Evolutionary conservation across 805 yeast species (phyloP).

Genomic region (Teunomyces lycoperdinae): DNA sequence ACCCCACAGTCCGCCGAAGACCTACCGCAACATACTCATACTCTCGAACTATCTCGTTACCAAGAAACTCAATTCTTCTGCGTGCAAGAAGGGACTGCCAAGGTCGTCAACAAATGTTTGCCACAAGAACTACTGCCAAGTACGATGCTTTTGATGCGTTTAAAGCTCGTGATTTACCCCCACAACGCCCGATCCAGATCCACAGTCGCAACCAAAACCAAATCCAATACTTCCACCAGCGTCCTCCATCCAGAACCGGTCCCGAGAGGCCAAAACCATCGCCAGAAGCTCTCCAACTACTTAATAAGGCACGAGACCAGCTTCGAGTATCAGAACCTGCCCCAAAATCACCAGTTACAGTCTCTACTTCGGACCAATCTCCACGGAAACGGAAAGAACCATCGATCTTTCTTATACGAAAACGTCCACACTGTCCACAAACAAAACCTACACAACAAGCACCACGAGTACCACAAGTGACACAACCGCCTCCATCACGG

Average conservation of each 20-base stretch:
- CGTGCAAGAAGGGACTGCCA: constrained; percentile 37
- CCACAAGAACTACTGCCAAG: constrained; percentile 4
- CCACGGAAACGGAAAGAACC: constrained; percentile 4
- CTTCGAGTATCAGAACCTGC: not conserved
- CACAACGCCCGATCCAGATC: not conserved
- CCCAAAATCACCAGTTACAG: not conserved
- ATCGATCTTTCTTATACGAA: constrained; percentile 9
- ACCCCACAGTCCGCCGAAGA: constrained; percentile 25
- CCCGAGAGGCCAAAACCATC: not conserved
- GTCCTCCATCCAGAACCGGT: not conserved
- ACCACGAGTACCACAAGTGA: constrained; percentile 5
- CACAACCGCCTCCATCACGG: constrained; percentile 10
- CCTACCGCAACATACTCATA: not conserved
- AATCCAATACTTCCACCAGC: not conserved
- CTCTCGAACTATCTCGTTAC: constrained; percentile 7
- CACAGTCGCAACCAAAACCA: not conserved
- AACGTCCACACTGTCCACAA: constrained; percentile 7
- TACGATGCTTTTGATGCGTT: constrained; percentile 27
- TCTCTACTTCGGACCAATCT: not conserved
- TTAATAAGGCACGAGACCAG: not conserved
- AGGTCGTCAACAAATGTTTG: constrained; percentile 32
- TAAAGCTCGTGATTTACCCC: constrained; percentile 2
- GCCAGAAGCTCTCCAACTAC: not conserved
- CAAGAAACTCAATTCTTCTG: constrained; percentile 27
- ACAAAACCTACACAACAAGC: constrained; percentile 1